Evolutionary conservation across 129 eudicot species (phyloP).

Genomic region (Artemisia annua): DNA sequence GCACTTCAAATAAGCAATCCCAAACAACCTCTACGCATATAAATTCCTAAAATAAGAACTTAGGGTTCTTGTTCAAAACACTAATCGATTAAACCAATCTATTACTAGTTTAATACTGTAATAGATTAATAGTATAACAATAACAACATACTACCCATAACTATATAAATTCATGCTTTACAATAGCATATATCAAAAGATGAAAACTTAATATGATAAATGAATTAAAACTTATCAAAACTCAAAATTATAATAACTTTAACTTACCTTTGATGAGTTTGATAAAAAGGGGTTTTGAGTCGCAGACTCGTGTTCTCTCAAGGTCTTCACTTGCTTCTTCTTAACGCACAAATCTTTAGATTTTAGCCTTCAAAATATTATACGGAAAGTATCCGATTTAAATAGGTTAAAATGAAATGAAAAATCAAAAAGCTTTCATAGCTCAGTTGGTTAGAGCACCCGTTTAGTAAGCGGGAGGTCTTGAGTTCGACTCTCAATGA

Average conservation of each 20-base stretch:
- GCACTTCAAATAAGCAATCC: too few relatives aligned
- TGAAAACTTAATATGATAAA: constrained; percentile 11
- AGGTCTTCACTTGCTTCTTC: not conserved
- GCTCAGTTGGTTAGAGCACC: constrained; percentile 99
- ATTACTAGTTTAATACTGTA: not conserved
- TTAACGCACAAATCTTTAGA: not conserved
- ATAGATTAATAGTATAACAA: not conserved
- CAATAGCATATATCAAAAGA: not conserved
- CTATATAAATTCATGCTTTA: not conserved
- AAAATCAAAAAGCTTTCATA: constrained; percentile 29
- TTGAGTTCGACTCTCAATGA: constrained; percentile 97
- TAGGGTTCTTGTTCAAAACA: constrained; percentile 2
- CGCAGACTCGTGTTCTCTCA: constrained; percentile 5
- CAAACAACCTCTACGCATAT: too few relatives aligned
- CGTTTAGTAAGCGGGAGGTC: constrained; percentile 99
- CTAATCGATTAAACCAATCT: not conserved
- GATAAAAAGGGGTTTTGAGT: constrained; percentile 16
- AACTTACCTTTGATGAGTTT: constrained; percentile 19
- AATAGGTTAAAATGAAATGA: fast-evolving
- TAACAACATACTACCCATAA: not conserved
- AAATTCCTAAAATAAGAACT: not conserved
- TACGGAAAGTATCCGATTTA: not conserved
- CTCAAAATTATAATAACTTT: not conserved
- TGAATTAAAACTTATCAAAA: not conserved
- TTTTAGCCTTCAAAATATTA: too few relatives aligned